phyloP scores from a whole-genome alignment of 2,329 filamentous ascomycete genomes.

The Lachnellula arida region DNA sequence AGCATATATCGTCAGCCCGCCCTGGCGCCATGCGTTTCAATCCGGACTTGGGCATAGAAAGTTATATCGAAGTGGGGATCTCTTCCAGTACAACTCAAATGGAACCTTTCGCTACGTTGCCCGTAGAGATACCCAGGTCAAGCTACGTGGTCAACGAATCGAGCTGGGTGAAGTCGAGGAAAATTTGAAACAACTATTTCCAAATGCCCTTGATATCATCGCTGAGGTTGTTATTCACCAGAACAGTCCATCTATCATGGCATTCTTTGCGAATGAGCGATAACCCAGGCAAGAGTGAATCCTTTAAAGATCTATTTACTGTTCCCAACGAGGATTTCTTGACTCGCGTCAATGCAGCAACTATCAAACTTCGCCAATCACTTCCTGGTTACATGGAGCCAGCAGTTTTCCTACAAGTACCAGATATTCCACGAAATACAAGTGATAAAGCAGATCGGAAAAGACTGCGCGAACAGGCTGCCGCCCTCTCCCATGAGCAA shows the following conservation, averaged over 20 bases:
- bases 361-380: slow-evolving; percentile 25
- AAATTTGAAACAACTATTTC: slow-evolving; percentile 35
- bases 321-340: background rate
- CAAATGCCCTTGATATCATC: slow-evolving; percentile 24
- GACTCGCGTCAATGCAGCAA: background rate
- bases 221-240: slow-evolving; percentile 30
- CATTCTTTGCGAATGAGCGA: slow-evolving; percentile 23
- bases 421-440: slow-evolving; percentile 24
- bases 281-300: background rate
- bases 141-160: slow-evolving; percentile 59
- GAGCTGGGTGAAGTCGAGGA: slow-evolving; percentile 50
- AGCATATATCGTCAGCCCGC: slow-evolving; percentile 51
- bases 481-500: background rate
- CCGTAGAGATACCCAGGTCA: slow-evolving; percentile 61
- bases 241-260: slow-evolving; percentile 49
- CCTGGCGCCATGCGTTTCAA: slow-evolving; percentile 39
- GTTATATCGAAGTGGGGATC: slow-evolving; percentile 56
- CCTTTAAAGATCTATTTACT: background rate
- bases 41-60: slow-evolving; percentile 26
- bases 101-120: slow-evolving; percentile 43
- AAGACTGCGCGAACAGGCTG: slow-evolving; percentile 23
- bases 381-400: slow-evolving; percentile 31
- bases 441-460: slow-evolving; percentile 34
- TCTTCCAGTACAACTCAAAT: slow-evolving; percentile 49
- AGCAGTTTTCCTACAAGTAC: slow-evolving; percentile 26